A percentile compares a stretch with the other conserved stretches of the same genome.
Evolutionary conservation across 495 filamentous ascomycete species (phyloP).

Genomic region (Aspergillus hancockii): DNA sequence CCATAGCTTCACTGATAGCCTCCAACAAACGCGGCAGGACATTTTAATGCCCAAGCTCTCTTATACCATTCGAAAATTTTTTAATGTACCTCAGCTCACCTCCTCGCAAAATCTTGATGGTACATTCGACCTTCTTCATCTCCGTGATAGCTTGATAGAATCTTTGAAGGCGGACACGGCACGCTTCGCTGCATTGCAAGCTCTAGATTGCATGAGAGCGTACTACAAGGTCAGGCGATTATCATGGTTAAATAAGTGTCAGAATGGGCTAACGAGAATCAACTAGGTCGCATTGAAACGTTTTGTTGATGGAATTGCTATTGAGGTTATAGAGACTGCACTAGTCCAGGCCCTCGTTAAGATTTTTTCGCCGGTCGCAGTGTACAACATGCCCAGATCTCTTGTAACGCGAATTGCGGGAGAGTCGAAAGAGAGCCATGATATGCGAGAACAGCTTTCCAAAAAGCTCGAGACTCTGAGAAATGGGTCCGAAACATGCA

Average conservation of each 20-base stretch:
- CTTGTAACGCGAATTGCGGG: conserved; percentile 52
- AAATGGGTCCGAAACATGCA: conserved; percentile 25
- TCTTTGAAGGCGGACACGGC: conserved; percentile 23
- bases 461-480: conserved; percentile 53
- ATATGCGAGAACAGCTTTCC: conserved; percentile 49
- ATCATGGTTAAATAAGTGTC: conserved; percentile 6
- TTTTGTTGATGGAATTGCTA: conserved; percentile 60
- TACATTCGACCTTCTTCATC: no score
- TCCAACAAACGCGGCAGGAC: no score
- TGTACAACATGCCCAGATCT: conserved; percentile 42
- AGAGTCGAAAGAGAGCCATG: conserved; percentile 52
- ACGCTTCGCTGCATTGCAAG: conserved; percentile 27
- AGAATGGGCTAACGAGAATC: conserved; percentile 2
- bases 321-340: conserved; percentile 55
- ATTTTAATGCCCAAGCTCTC: no score
- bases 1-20: no score
- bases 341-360: conserved; percentile 36
- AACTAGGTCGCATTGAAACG: conserved; percentile 60
- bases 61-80: no score
- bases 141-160: no score
- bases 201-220: conserved; percentile 29
- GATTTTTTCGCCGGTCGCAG: conserved; percentile 29
- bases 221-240: conserved; percentile 44
- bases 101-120: no score
- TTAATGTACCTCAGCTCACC: no score